These are phyloP conservation scores for Elaphomyces granulatus DNA, from an alignment of 495 filamentous ascomycete genomes.

Conservation along the genomic window DNA sequence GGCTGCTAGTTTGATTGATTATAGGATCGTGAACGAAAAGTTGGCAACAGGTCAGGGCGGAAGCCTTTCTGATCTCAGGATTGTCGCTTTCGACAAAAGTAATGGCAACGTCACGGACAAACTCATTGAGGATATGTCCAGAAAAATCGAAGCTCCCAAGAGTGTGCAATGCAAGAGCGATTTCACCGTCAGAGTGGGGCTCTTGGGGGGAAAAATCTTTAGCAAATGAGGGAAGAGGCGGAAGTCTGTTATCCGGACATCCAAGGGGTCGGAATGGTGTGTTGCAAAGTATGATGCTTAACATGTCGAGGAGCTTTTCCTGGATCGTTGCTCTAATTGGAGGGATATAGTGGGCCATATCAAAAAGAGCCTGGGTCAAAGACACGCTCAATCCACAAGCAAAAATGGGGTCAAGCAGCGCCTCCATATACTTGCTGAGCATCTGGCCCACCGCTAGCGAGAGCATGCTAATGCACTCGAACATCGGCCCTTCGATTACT, in stretches of 20 bases:
- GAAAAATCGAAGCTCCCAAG: conserved; percentile 94
- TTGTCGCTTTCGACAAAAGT: conserved; percentile 95
- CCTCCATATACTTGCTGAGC: conserved; percentile 95
- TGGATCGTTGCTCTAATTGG: conserved; percentile 87
- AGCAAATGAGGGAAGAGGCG: conserved; percentile 58
- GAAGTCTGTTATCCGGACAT: conserved; percentile 57
- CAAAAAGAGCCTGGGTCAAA: conserved; percentile 84
- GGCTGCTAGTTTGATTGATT: conserved; percentile 90
- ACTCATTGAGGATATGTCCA: conserved; percentile 90
- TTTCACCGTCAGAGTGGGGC: conserved; percentile 64
- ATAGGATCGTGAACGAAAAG: conserved; percentile 93
- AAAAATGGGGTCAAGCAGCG: conserved; percentile 89
- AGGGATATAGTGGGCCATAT: conserved; percentile 97
- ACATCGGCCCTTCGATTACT: conserved; percentile 79
- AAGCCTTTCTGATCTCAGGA: conserved; percentile 81
- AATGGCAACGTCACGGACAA: conserved; percentile 95
- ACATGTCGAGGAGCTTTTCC: conserved; percentile 82
- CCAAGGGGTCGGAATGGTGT: conserved; percentile 84
- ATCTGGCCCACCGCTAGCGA: conserved; percentile 90
- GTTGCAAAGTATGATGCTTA: conserved; percentile 85
- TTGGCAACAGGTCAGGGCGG: conserved; percentile 93
- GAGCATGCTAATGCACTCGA: conserved; percentile 94
- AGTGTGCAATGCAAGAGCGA: conserved; percentile 82
- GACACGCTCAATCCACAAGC: conserved; percentile 86
- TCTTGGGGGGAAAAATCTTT: conserved; percentile 66